Evolutionary conservation across 306 rosid genomes (phyloP), one percentile per base, ranked within the genome.

Genomic region (Inga oerstediana): DNA sequence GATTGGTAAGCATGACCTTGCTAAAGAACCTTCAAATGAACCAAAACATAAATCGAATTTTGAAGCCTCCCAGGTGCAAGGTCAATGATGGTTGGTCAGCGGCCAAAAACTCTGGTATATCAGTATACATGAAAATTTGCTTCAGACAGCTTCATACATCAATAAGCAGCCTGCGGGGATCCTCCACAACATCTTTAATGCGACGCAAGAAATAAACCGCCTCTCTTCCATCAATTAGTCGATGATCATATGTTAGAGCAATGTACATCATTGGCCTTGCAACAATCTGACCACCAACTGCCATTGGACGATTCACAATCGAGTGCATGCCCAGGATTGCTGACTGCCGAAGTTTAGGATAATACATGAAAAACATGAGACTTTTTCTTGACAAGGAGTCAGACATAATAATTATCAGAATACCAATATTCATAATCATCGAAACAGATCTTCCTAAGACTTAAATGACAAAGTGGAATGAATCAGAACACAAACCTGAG

Each of bases 221-320:
- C 93, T 90, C 93, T 88, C 91, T 88, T 44, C 91, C 93, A 77
- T 90, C 93, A 41, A 90, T 90, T 17, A 90, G 82, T 74, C 93
- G 66, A 68, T 86, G 91, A 77, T 90, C 91, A 11, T 90, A 90
- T 49, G 93, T 89, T 68, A 89, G 85, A 37, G 93, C 93, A 44
- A 89, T 66, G 75, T 88, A 82, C 89, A 88, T 90, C 89, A 90
- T 90, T 41, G 91, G 88, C 77, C 91, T 88, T 2, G 86, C 70
- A 41, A 90, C 86, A 22, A 88, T 17, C 16, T 86, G 72, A 17
- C 88, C 89, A 37, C 88, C 89, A 41, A 86, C 93, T 34, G 86
- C 91, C 87, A 88, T 85, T 0, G 93, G 88, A 19, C 89, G 91
- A 73, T 43, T 82, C 77, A 88, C 86, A 13, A 88, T 90, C 5